Percentiles rank a stretch among this genome's conserved stretches.
Evolutionary conservation across 805 yeast species (phyloP).

Genomic region (Barnettozyma salicaria): DNA sequence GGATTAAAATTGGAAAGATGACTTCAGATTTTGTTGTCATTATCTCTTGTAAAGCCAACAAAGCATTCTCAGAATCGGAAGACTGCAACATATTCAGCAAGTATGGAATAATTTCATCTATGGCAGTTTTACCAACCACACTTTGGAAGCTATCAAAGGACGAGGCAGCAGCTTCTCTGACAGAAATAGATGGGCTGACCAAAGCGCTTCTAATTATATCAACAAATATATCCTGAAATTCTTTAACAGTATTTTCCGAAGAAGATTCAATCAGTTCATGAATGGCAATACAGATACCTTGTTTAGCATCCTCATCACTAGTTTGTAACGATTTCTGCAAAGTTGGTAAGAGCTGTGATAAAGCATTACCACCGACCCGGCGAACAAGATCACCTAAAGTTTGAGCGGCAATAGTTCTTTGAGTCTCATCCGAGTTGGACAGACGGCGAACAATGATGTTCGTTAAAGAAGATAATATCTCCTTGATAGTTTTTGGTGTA

Average conservation of each 20-base stretch:
- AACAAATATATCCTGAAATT: slow-evolving; percentile 65
- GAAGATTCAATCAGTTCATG: slow-evolving; percentile 80
- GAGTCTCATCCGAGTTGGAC: slow-evolving; percentile 73
- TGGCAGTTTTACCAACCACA: slow-evolving; percentile 74
- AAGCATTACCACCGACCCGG: slow-evolving; percentile 85
- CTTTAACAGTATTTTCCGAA: slow-evolving; percentile 49
- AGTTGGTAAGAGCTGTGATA: slow-evolving; percentile 80
- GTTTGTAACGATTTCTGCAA: slow-evolving; percentile 57
- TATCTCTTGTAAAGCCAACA: slow-evolving; percentile 83
- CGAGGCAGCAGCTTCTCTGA: slow-evolving; percentile 85
- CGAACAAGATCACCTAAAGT: slow-evolving; percentile 93
- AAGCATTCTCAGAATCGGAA: slow-evolving; percentile 63
- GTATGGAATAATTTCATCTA: slow-evolving; percentile 84
- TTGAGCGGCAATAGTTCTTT: slow-evolving; percentile 84
- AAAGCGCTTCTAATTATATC: slow-evolving; percentile 72
- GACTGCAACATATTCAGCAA: slow-evolving; percentile 63
- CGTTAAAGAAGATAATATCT: slow-evolving; percentile 80
- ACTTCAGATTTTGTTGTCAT: slow-evolving; percentile 87
- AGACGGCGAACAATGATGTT: slow-evolving; percentile 72
- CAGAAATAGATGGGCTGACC: slow-evolving; percentile 64
- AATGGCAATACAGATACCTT: slow-evolving; percentile 94
- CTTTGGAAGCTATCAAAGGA: slow-evolving; percentile 87
- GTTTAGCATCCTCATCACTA: slow-evolving; percentile 76
- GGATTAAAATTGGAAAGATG: slow-evolving; percentile 89
- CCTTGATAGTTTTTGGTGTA: slow-evolving; percentile 91